Conservation (phyloP, 2,329 filamentous ascomycete genomes). For the Apiospora hydei region DNA sequence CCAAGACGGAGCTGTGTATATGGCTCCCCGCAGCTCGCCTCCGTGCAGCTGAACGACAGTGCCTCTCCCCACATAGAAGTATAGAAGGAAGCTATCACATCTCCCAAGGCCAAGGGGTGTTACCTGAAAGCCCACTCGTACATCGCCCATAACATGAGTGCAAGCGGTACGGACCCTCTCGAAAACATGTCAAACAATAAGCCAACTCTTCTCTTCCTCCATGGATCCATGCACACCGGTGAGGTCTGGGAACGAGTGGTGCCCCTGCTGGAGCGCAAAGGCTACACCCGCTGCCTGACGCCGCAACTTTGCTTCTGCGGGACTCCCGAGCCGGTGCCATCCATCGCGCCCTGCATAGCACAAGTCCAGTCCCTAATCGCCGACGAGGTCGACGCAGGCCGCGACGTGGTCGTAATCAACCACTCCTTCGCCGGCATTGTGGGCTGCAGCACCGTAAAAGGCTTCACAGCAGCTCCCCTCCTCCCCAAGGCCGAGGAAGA, state of each 20-base stretch:
- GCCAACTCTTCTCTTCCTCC: neutral
- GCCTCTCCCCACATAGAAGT: neutral
- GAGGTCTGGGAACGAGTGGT: neutral
- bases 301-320: constrained; percentile 1
- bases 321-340: neutral
- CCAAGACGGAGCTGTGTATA: neutral
- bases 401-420: neutral
- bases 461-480: neutral
- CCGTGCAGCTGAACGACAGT: neutral
- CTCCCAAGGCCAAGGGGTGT: neutral
- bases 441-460: neutral
- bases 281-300: neutral
- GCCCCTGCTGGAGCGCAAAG: neutral
- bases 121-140: too few species aligned
- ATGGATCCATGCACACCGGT: neutral
- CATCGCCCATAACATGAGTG: neutral
- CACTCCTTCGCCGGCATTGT: neutral
- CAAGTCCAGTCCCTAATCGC: neutral
- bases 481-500: neutral
- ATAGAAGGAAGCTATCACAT: neutral
- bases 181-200: neutral
- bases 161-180: neutral
- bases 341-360: neutral
- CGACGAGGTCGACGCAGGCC: neutral
- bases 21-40: neutral